Percentiles rank a stretch among this genome's conserved stretches.
Evolutionary conservation across 2,329 filamentous ascomycete species (phyloP).

Genomic region (Elsinoe australis): DNA sequence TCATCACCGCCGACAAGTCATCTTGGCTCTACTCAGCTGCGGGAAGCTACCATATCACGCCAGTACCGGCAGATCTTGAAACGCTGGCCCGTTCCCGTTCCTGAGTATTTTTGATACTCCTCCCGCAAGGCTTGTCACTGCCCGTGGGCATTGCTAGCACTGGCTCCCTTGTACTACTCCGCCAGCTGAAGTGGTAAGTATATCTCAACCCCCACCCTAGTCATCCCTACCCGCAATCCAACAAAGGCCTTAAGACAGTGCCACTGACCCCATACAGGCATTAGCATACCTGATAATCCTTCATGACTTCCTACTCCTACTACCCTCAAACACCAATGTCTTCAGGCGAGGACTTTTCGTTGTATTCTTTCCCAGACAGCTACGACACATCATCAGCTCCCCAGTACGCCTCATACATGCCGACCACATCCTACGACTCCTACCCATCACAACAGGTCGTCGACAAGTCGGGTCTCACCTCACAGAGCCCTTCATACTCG

Average conservation of each 20-base stretch:
- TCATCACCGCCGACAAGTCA: background rate
- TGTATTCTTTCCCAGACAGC: slow-evolving; percentile 27
- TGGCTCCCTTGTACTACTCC: slow-evolving; percentile 1
- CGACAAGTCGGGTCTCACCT: slow-evolving; percentile 21
- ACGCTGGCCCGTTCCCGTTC: slow-evolving; percentile 7
- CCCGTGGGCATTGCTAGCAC: slow-evolving; percentile 9
- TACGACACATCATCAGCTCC: slow-evolving; percentile 26
- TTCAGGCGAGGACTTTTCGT: slow-evolving; percentile 27
- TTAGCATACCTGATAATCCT: background rate
- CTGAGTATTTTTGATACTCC: slow-evolving; percentile 9
- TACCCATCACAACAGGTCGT: slow-evolving; percentile 30
- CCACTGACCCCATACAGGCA: slow-evolving; percentile 1
- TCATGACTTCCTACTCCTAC: slow-evolving; percentile 14
- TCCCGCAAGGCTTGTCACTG: slow-evolving; percentile 13
- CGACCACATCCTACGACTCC: slow-evolving; percentile 32
- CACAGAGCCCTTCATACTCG: slow-evolving; percentile 37
- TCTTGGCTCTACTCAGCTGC: slow-evolving; percentile 9
- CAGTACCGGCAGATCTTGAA: slow-evolving; percentile 9
- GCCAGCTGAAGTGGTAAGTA: slow-evolving; percentile 3
- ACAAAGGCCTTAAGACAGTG: slow-evolving; percentile 1
- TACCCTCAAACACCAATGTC: slow-evolving; percentile 12
- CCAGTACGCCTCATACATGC: slow-evolving; percentile 1
- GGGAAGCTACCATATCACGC: background rate
- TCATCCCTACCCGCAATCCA: slow-evolving; percentile 10
- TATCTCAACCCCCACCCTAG: slow-evolving; percentile 8